Conservation (phyloP, 2,329 filamentous ascomycete species). For the Fusarium hainanense region DNA sequence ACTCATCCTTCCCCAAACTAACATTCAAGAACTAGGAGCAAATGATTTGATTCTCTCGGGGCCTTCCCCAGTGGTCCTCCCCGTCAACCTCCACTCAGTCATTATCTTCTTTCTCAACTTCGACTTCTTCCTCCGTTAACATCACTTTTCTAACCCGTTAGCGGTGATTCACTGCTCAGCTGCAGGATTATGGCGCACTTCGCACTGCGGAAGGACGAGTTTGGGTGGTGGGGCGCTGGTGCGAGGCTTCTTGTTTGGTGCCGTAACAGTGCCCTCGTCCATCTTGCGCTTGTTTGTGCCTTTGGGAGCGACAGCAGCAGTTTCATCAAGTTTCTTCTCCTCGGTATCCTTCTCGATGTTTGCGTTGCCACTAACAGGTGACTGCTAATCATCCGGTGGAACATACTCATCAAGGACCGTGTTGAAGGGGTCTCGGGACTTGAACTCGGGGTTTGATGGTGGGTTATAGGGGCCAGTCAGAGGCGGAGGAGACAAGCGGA, state of each 20-base stretch:
- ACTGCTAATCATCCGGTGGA: constrained; percentile 2
- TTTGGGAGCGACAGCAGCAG: neutral
- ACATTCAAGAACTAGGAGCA: neutral
- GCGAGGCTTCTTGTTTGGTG: constrained; percentile 12
- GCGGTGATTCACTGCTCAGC: neutral
- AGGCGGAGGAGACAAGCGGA: neutral
- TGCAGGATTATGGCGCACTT: neutral
- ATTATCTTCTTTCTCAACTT: neutral
- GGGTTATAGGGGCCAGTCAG: neutral
- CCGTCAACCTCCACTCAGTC: neutral
- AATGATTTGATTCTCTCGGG: neutral
- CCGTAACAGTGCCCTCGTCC: neutral
- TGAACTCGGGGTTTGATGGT: neutral
- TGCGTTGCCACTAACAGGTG: neutral
- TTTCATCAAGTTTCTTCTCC: neutral
- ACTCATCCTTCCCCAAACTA: neutral
- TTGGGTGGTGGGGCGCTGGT: neutral
- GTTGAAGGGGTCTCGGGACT: neutral
- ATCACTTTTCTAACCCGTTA: neutral
- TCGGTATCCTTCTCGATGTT: neutral
- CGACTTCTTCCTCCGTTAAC: neutral
- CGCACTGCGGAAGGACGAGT: neutral
- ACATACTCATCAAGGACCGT: neutral
- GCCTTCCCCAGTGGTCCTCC: neutral
- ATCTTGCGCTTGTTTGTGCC: constrained; percentile 19